Percentiles rank a stretch among this genome's conserved stretches.
Conservation (phyloP, 2,329 filamentous ascomycete genomes). For the Fusarium sp. region DNA sequence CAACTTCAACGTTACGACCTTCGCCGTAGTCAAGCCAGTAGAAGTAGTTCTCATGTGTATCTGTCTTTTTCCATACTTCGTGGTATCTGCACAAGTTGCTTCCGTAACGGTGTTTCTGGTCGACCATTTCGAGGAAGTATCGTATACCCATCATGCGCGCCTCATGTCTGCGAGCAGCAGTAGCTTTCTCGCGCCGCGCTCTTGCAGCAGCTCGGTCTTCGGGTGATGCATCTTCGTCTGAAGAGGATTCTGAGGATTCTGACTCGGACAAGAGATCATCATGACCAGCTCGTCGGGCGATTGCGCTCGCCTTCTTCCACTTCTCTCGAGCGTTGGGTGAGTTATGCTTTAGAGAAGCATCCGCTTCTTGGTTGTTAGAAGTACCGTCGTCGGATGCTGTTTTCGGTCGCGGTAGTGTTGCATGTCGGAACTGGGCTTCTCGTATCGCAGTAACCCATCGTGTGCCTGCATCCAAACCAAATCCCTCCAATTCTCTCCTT, state of each 20-base stretch:
- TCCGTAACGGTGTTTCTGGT: conserved; percentile 88
- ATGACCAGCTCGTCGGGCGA: conserved; percentile 78
- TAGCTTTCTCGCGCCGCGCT: conserved; percentile 62
- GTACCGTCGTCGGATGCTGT: conserved; percentile 24
- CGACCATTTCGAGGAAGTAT: conserved; percentile 89
- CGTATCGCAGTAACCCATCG: conserved; percentile 77
- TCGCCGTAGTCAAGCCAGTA: conserved; percentile 91
- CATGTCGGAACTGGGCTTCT: conserved; percentile 67
- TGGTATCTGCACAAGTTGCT: conserved; percentile 87
- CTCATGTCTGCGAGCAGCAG: conserved; percentile 70
- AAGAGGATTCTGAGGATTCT: conserved; percentile 49
- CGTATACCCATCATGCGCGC: conserved; percentile 86
- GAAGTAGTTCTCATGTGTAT: conserved; percentile 90
- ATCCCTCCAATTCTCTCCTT: conserved; percentile 77
- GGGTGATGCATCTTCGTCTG: conserved; percentile 51
- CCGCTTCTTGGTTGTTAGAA: conserved; percentile 24
- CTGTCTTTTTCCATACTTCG: conserved; percentile 81
- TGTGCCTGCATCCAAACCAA: conserved; percentile 76
- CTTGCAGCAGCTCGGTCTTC: conserved; percentile 57
- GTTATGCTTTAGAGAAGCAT: conserved; percentile 24
- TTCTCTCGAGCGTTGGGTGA: conserved; percentile 68
- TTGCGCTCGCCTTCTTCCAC: conserved; percentile 80
- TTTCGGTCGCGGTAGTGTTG: conserved; percentile 60
- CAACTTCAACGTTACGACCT: conserved; percentile 77
- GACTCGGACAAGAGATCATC: conserved; percentile 69